Base-by-base conservation (phyloP, 805 yeast genomes). In the Saturnispora kantuleensis region DNA sequence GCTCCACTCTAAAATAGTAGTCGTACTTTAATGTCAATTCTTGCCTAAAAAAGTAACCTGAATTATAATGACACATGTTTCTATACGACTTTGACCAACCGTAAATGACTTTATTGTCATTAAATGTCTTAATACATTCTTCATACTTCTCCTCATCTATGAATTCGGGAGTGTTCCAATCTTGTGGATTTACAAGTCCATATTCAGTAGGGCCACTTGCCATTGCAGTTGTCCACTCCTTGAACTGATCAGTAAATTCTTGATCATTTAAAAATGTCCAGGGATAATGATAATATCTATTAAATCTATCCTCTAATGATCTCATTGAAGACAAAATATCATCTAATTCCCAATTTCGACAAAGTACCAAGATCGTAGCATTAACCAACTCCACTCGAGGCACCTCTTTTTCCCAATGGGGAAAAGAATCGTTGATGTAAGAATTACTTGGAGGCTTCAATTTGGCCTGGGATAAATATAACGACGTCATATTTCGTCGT, bases 1-100 rank as follows among this genome's bases (percentile, higher is more conserved):
- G 98, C 62, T 90, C 98, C 10, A 90, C 96, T 51, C 98, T 73
- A 78, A 95, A 89, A 66, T 90, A 90, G 71, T 81, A 93, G 49
- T 87, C 90, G 65, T 84, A 93, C 31, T 81, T 70, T 38, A 68
- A 61, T 53, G 89, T 64, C 38, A 87, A 59, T 46, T 78, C 77
- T 57, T 88, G 95, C 58, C 84, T 76, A 67, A 77, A 90, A 66
- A 93, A 93, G 60, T 72, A 84, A 0, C 97, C 97, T 2, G 95
- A 82, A 59, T 93, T 90, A 67, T 83, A 90, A 33, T 96, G 74
- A 63, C 97, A 93, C 97, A 93, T 93, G 62, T 90, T 89, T 58
- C 97, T 75, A 57, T 84, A 84, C 1, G 86, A 77, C 51, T 66
- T 60, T 1, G 84, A 76, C 29, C 66, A 73, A 1, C 87, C 90